Evolutionary conservation across 306 rosid species (phyloP), one percentile per base, ranked within the genome.

Genomic region (Corylus heterophylla): DNA sequence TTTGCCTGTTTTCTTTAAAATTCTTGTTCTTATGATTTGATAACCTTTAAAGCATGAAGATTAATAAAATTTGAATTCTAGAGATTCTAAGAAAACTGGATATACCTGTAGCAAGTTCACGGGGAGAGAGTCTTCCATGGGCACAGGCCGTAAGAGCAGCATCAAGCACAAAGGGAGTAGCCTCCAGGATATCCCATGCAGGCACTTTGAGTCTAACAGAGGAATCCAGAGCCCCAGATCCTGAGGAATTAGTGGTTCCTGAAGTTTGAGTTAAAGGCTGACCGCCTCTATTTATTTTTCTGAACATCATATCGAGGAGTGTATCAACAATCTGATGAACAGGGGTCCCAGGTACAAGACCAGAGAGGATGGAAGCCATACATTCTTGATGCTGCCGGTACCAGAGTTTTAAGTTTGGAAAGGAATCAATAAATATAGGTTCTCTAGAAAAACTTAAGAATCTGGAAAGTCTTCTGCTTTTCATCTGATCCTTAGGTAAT

Each of bases 101-200:
- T 75, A 74, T 71, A 91, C 97, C 98, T 88, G 97, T 94, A 61
- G 98, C 93, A 80, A 94, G 83, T 79, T 91, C 93, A 84, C 97
- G 95, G 55, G 97, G 92, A 66, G 92, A 88, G 68, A 91, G 82
- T 79, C 82, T 86, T 87, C 98, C 98, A 85, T 91, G 87, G 76
- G 97, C 97, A 84, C 97, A 91, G 31, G 97, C 97, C 27, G 93
- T 89, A 77, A 94, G 92, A 80, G 97, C 90, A 84, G 98, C 95
- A 84, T 92, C 95, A 77, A 94, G 92, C 71, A 91, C 98, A 84
- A 87, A 92, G 51, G 98, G 98, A 84, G 93, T 89, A 70, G 93
- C 98, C 89, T 91, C 90, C 12, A 94, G 89, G 79, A 92, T 94
- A 82, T 94, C 97, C 98, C 97, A 94, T 51, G 98, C 95, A 81